phyloP scores from a whole-genome alignment of 1,139 yeast species.

The Candida glucosophila region DNA sequence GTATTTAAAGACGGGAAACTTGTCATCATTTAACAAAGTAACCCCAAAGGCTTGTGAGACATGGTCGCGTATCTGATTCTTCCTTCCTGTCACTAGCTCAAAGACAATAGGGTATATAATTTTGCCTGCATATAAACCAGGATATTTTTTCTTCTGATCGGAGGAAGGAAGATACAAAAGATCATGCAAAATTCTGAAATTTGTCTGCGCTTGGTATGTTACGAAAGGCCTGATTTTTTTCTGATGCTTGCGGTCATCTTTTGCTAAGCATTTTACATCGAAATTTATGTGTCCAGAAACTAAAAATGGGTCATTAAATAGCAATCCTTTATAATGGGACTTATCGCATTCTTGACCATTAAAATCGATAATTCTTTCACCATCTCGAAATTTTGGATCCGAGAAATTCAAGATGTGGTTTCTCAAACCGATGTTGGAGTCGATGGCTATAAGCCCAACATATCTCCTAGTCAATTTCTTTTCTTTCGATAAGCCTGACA shows the following conservation, averaged over 20 bases:
- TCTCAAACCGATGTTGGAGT: background rate
- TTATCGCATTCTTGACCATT: background rate
- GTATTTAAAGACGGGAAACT: conserved; percentile 11
- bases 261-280: conserved; percentile 8
- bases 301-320: conserved; percentile 3
- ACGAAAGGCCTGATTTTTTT: background rate
- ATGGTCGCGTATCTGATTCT: conserved; percentile 20
- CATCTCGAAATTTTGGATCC: background rate
- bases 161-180: conserved; percentile 1
- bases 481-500: conserved; percentile 1
- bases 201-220: conserved; percentile 9
- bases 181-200: conserved; percentile 7
- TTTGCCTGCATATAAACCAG: conserved; percentile 7
- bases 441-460: conserved; percentile 11
- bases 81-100: conserved; percentile 16
- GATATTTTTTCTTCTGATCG: conserved; percentile 6
- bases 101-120: conserved; percentile 11
- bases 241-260: conserved; percentile 6
- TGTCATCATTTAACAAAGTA: conserved; percentile 17
- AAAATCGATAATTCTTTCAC: background rate
- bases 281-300: conserved; percentile 8
- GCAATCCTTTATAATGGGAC: conserved; percentile 4
- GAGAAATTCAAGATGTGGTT: conserved; percentile 1
- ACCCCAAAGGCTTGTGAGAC: conserved; percentile 11
- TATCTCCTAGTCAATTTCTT: conserved; percentile 10